Base-by-base conservation (phyloP, 495 filamentous ascomycete species). In the Penicillium verhagenii region DNA sequence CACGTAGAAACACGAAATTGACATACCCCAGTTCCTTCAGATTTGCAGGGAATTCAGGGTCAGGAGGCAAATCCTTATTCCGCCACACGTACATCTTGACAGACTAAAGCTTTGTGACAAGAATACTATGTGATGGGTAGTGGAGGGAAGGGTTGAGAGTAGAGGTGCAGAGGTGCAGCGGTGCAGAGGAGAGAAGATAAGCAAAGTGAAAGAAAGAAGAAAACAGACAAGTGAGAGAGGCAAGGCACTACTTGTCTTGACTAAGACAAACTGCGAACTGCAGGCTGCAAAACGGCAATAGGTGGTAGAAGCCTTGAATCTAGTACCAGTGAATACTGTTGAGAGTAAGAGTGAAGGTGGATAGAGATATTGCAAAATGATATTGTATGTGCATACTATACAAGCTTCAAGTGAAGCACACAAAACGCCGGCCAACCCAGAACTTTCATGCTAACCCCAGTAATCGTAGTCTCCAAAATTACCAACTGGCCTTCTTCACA, bases 401-500 rank as follows among this genome's bases (percentile, higher is more conserved):
- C 72, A 74, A 40, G 47, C 60, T 56, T 67, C 50, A 56, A 56
- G 49, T 48, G 56, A 67, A 65, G 52, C 35, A 54, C 52, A 69
- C 54, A 54, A 56, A 74, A 72, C 67, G 67, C 70, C 68, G 48
- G 61, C 54, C 24, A 54, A 66, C 53, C 64, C 49, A 63, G 50
- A 49, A 19, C n/a, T 57, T 52, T 59, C 52, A 18, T 35, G 21
- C 18, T 18, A 35, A 35, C 24, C 25, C 14, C n/a, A 44, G 28
- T 31, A 35, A 16, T 35, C 5, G 20, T 4, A 47, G n/a, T 43
- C 40, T 42, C 23, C 20, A 20, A 39, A 31, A 51, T 63, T 72
- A 97, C 94, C 94, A 98, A 68, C 87, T 91, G 8, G 95, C 94
- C 79, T 97, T 97, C 79, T 85, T 89, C 39, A 97, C 94, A 49